Evolutionary conservation across 2,329 filamentous ascomycete species (phyloP), one percentile per base, ranked within the genome.

Genomic region (Xylariomycetidae sp.): DNA sequence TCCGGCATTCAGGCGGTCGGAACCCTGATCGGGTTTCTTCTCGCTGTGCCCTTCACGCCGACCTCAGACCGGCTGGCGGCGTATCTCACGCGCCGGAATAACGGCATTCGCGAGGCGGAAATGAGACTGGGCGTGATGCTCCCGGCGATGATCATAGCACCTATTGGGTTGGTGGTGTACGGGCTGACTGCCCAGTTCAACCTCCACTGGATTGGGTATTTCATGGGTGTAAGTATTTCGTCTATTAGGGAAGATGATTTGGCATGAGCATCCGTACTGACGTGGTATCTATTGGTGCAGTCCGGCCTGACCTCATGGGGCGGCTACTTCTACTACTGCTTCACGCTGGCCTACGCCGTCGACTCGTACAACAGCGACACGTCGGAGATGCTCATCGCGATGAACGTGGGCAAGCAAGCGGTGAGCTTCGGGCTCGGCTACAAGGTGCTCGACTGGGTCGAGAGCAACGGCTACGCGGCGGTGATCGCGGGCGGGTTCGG

Each of bases 311-410:
- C 58, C 9, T 65, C 68, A 35, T 73, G 65, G 53, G 58, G 60
- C 14, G 60, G 60, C 4, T 75, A 72, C 52, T 74, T 74, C 44
- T 75, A 65, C 51, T 74, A 74, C 50, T 69, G 66, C 10, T 74
- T 77, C 46, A 71, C 72, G 9, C 61, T 80, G 7, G 74, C 74
- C 3, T 79, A 79, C 45, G 73, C 74, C 2, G 68, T 79, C 23
- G 74, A 79, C 48, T 70, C 64, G 32, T 75, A 79, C 52, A 69
- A 67, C 14, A 61, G 67, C 20, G 74, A 77, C 43, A 70, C 73
- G n/a, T 70, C 67, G 16, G 74, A 79, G 56, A 77, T 78, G 74
- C 63, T 79, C 9, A 78, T 74, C 39, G 69, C 70, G 3, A 74
- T 74, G 63, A 73, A 73, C 42, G 48, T 74, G n/a, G 70, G 70